Evolutionary conservation across 2,329 filamentous ascomycete genomes (phyloP).

Genomic region (Alternaria conjuncta): DNA sequence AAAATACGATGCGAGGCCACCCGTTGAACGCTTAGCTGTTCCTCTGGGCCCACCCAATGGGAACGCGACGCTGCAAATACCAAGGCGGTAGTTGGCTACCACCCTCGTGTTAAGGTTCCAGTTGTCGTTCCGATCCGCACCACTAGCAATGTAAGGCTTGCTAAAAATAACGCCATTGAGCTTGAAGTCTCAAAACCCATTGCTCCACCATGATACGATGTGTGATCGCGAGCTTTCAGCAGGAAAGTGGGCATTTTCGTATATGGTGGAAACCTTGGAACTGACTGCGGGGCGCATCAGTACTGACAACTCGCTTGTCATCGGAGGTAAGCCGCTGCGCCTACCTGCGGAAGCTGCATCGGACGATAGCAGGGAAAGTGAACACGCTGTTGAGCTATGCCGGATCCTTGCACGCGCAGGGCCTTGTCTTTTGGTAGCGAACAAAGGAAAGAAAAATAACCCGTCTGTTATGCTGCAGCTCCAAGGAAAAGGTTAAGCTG

Average conservation of each 20-base stretch:
- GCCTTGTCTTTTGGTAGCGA: conserved; percentile 5
- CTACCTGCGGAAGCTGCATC: not conserved
- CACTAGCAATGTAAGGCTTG: not conserved
- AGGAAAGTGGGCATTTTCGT: not conserved
- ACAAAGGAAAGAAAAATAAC: not conserved
- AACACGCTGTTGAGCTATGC: not conserved
- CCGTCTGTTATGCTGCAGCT: not conserved
- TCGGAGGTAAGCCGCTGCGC: not conserved
- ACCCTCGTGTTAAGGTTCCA: not conserved
- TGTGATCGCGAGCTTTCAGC: not conserved
- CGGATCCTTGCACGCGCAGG: not conserved
- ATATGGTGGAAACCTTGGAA: not conserved
- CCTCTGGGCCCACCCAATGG: not conserved
- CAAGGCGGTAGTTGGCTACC: conserved; percentile 3
- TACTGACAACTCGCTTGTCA: not conserved
- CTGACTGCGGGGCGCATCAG: not conserved
- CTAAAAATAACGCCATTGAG: not conserved
- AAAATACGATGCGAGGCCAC: not conserved
- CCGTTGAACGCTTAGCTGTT: not conserved
- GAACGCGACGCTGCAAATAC: not conserved
- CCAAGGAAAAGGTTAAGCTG: not conserved
- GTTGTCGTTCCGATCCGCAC: conserved; percentile 7
- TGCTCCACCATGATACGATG: not conserved
- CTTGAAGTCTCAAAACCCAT: not conserved
- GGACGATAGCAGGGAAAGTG: not conserved